phyloP scores from a whole-genome alignment of 2,329 filamentous ascomycete species.

The Alternaria gaisen region DNA sequence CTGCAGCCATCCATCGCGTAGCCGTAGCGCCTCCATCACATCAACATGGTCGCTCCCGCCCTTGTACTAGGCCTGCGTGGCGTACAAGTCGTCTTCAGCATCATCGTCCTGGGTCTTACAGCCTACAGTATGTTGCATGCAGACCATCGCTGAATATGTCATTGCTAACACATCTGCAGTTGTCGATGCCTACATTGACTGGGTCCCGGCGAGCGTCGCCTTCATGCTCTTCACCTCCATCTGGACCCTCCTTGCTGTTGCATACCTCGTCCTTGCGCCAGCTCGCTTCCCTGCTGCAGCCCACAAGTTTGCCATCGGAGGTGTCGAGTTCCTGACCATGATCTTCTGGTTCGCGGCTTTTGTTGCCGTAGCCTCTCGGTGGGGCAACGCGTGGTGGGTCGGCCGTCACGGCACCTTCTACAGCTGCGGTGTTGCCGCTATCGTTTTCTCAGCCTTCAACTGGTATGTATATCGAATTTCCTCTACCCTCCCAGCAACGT shows the following conservation, averaged over 20 bases:
- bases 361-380: slow-evolving; percentile 74
- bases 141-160: background rate
- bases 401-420: slow-evolving; percentile 60
- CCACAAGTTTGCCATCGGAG: slow-evolving; percentile 74
- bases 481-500: background rate
- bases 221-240: slow-evolving; percentile 83
- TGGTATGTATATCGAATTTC: slow-evolving; percentile 56
- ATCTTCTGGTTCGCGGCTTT: slow-evolving; percentile 93
- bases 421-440: slow-evolving; percentile 67
- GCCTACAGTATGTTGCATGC: slow-evolving; percentile 70
- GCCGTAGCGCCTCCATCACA: background rate
- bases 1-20: slow-evolving; percentile 7
- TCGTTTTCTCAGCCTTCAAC: slow-evolving; percentile 73
- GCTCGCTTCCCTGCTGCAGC: slow-evolving; percentile 67
- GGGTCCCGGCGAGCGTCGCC: slow-evolving; percentile 67
- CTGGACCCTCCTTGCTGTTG: slow-evolving; percentile 75
- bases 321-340: slow-evolving; percentile 75
- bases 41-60: slow-evolving; percentile 35
- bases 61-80: slow-evolving; percentile 71
- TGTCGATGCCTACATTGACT: slow-evolving; percentile 59
- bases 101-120: slow-evolving; percentile 81
- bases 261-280: slow-evolving; percentile 76
- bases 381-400: slow-evolving; percentile 65
- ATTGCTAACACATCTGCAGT: slow-evolving; percentile 40
- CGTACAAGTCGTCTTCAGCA: slow-evolving; percentile 72